phyloP scores from a whole-genome alignment of 2,329 filamentous ascomycete genomes.

The Dendryphion nanum region DNA sequence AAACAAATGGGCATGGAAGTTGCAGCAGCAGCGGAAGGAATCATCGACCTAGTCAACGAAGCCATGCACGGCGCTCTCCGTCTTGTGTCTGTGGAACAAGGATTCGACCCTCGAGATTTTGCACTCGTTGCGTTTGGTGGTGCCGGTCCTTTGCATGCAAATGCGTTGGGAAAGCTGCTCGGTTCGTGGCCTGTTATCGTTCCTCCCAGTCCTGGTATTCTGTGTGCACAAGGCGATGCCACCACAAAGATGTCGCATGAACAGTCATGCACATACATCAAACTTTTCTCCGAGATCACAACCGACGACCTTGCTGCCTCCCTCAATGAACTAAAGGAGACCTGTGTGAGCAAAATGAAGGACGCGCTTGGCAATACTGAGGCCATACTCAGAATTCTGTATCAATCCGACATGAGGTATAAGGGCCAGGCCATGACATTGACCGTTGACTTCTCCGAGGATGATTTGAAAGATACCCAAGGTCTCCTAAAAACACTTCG shows the following conservation, averaged over 20 bases:
- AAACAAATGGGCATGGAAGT: conserved; percentile 47
- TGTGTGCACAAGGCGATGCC: conserved; percentile 52
- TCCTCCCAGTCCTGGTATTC: conserved; percentile 49
- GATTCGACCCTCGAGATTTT: conserved; percentile 52
- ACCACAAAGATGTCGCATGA: conserved; percentile 51
- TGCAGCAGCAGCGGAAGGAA: conserved; percentile 47
- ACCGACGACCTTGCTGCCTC: conserved; percentile 32
- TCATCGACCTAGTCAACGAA: conserved; percentile 52
- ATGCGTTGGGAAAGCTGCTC: conserved; percentile 50
- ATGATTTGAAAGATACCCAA: conserved; percentile 34
- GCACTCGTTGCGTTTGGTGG: conserved; percentile 53
- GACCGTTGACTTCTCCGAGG: conserved; percentile 32
- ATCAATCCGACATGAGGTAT: conserved; percentile 49
- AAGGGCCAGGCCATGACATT: conserved; percentile 45
- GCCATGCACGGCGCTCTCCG: conserved; percentile 53
- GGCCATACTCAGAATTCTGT: conserved; percentile 32
- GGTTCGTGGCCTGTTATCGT: conserved; percentile 55
- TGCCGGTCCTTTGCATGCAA: conserved; percentile 53
- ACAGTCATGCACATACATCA: conserved; percentile 48
- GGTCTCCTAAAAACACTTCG: conserved; percentile 34
- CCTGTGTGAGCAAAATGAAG: conserved; percentile 41
- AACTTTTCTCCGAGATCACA: conserved; percentile 38
- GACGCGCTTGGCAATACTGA: conserved; percentile 33
- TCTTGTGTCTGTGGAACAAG: conserved; percentile 53
- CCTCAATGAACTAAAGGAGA: conserved; percentile 37